Evolutionary conservation across 345 rosid genomes (phyloP).

Genomic region (Salix purpurea): DNA sequence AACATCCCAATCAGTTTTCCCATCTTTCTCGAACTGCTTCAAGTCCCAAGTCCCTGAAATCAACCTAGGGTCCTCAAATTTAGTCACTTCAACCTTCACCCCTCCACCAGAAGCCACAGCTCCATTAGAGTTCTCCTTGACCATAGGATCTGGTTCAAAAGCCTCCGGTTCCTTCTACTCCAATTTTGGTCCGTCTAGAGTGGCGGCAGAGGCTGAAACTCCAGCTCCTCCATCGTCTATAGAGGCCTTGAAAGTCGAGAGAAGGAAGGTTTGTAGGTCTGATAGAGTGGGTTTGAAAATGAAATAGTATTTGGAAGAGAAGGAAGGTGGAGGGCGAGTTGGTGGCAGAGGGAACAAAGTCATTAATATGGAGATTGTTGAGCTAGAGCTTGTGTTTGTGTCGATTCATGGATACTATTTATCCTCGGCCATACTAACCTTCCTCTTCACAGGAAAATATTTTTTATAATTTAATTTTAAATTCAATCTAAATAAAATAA

Average conservation of each 20-base stretch:
- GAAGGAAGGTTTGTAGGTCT: constrained; percentile 30
- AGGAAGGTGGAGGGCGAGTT: constrained; percentile 25
- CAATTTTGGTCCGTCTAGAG: constrained; percentile 30
- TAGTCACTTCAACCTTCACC: constrained; percentile 16
- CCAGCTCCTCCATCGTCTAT: constrained; percentile 50
- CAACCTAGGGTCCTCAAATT: constrained; percentile 69
- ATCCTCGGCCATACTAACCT: constrained; percentile 5
- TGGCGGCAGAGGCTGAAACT: constrained; percentile 30
- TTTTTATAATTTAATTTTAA: too few species aligned
- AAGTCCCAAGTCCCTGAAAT: constrained; percentile 89
- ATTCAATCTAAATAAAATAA: too few species aligned
- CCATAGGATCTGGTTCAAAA: constrained; percentile 11
- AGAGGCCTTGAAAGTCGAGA: constrained; percentile 38
- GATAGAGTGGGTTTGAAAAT: constrained; percentile 30
- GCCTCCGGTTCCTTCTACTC: constrained; percentile 17
- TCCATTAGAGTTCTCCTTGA: constrained; percentile 29
- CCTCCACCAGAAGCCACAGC: constrained; percentile 19
- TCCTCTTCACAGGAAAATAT: too few species aligned
- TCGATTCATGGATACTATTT: constrained; percentile 6
- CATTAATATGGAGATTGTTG: constrained; percentile 52
- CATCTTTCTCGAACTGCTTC: constrained; percentile 60
- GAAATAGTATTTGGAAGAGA: constrained; percentile 21
- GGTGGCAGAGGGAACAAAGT: constrained; percentile 44
- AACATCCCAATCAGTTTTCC: constrained; percentile 75
- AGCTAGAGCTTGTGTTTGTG: neutral